Evolutionary conservation across 139 green algal genomes (phyloP).

Genomic region (Desmodesmus armatus): DNA sequence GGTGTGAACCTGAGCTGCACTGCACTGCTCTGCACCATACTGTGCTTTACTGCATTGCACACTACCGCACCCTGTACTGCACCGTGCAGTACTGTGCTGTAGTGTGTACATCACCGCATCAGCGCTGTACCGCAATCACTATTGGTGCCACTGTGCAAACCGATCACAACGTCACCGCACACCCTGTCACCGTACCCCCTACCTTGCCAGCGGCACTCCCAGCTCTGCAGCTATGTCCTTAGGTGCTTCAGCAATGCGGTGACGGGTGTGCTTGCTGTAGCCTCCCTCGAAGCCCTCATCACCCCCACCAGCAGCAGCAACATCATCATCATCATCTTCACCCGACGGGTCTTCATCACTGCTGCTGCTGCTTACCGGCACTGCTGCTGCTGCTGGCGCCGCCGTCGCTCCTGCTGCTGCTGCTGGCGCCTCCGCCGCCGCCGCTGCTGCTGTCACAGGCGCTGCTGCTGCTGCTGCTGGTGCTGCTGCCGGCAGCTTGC

Average conservation of each 20-base stretch:
- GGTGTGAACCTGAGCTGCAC: no score
- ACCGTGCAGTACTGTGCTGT: no score
- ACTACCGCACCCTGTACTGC: no score
- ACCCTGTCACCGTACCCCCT: no score
- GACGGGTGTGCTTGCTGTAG: conserved; percentile 47
- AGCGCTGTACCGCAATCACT: no score
- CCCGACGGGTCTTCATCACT: conserved; percentile 5
- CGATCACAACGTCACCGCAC: no score
- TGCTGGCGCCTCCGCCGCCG: neutral
- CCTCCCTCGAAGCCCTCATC: neutral
- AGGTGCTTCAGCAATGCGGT: conserved; percentile 43
- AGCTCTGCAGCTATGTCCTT: conserved; percentile 57
- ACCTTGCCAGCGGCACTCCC: conserved; percentile 51
- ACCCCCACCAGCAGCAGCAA: neutral
- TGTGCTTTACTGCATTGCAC: no score
- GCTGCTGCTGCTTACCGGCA: neutral
- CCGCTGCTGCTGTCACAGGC: neutral
- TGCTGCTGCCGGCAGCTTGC: neutral
- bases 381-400: conserved; percentile 11
- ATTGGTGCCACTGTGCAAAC: no score
- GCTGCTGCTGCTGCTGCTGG: neutral
- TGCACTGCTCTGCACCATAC: no score
- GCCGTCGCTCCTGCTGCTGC: neutral
- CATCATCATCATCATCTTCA: conserved; percentile 19
- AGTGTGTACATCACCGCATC: no score